Evolutionary conservation across 2,329 filamentous ascomycete species (phyloP).

Genomic region (Fusarium illudens): DNA sequence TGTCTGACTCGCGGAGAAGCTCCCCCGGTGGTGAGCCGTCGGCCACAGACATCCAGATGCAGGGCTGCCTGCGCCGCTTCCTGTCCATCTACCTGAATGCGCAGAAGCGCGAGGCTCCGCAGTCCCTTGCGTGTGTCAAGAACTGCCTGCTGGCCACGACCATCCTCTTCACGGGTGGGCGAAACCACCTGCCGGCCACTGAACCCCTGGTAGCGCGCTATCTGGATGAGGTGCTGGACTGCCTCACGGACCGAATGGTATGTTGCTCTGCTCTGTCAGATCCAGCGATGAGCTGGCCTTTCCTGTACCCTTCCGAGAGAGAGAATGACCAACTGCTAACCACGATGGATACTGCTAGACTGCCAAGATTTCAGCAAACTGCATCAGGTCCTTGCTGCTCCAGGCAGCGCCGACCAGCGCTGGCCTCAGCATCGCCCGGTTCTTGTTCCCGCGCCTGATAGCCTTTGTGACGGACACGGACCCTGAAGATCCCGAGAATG

Average conservation of each 20-base stretch:
- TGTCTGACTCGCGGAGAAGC: slow-evolving; percentile 61
- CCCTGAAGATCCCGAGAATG: slow-evolving; percentile 81
- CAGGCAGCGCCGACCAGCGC: slow-evolving; percentile 68
- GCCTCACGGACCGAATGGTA: slow-evolving; percentile 80
- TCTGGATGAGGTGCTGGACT: slow-evolving; percentile 84
- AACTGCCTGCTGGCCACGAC: slow-evolving; percentile 90
- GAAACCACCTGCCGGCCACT: slow-evolving; percentile 74
- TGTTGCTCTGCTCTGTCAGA: slow-evolving; percentile 44
- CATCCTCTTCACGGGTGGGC: slow-evolving; percentile 84
- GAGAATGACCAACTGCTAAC: slow-evolving; percentile 11
- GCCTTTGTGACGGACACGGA: slow-evolving; percentile 75
- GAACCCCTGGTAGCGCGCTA: slow-evolving; percentile 80
- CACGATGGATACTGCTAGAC: slow-evolving; percentile 59
- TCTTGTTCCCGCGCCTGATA: slow-evolving; percentile 78
- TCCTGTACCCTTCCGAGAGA: background rate
- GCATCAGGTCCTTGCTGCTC: slow-evolving; percentile 83
- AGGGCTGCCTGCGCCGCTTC: slow-evolving; percentile 84
- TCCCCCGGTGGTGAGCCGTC: slow-evolving; percentile 51
- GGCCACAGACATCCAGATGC: slow-evolving; percentile 73
- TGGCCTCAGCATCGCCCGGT: slow-evolving; percentile 77
- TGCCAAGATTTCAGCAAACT: slow-evolving; percentile 89
- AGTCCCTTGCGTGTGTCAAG: slow-evolving; percentile 87
- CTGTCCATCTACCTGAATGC: slow-evolving; percentile 79
- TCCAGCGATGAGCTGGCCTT: background rate
- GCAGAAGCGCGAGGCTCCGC: slow-evolving; percentile 77